These are phyloP conservation scores for Globisporangium parvum DNA, from an alignment of 352 stramenopile genomes.

Conservation along the genomic window DNA sequence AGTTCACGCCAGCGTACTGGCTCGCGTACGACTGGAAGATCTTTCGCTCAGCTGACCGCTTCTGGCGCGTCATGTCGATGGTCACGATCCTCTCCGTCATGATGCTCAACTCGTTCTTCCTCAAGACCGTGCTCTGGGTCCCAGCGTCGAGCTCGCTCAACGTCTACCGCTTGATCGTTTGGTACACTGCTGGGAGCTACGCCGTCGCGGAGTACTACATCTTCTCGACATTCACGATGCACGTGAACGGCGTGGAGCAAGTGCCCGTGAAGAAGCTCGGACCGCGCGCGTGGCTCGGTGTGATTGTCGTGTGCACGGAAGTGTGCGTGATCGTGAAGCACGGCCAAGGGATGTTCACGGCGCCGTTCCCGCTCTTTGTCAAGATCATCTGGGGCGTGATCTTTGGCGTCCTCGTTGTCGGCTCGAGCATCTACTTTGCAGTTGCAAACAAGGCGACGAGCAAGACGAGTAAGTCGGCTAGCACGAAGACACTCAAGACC, in stretches of 20 bases:
- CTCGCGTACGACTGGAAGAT: conserved; percentile 92
- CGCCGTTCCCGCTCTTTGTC: conserved; percentile 71
- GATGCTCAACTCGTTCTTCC: conserved; percentile 96
- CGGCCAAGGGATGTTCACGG: conserved; percentile 83
- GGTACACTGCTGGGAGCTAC: conserved; percentile 85
- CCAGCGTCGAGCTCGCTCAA: conserved; percentile 79
- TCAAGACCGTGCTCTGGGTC: conserved; percentile 91
- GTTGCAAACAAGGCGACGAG: conserved; percentile 50
- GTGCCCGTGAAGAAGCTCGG: conserved; percentile 75
- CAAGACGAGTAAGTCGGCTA: conserved; percentile 1
- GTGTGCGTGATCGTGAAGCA: conserved; percentile 83
- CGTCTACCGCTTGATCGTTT: conserved; percentile 69
- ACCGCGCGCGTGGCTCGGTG: conserved; percentile 72
- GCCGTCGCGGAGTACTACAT: conserved; percentile 88
- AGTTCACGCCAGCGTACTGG: conserved; percentile 90
- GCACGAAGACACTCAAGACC: conserved; percentile 12
- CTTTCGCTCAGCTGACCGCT: conserved; percentile 87
- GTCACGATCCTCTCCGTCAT: conserved; percentile 88
- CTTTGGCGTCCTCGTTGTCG: conserved; percentile 63
- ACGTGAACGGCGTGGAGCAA: conserved; percentile 39
- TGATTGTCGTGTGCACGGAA: conserved; percentile 74
- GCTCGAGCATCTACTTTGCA: conserved; percentile 82
- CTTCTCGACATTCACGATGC: conserved; percentile 84
- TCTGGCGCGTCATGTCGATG: conserved; percentile 88
- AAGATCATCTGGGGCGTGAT: conserved; percentile 79